Percentiles rank a stretch among this genome's conserved stretches.
Conservation (phyloP, 164 flowering plant genomes). For the Paratinospora sagittata region DNA sequence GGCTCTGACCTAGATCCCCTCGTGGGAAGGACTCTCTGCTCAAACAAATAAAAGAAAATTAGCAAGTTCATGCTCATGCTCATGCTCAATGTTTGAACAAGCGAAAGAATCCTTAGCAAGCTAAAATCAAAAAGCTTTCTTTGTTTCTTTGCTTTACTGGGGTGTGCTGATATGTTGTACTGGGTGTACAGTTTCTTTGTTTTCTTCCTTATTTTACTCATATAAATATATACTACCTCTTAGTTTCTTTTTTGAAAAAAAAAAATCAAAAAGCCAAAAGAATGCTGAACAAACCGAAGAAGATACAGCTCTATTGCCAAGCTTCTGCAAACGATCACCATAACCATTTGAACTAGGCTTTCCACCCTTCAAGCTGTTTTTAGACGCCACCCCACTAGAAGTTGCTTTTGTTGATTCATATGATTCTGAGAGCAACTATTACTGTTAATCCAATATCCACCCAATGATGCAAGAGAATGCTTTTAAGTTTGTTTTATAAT, state of each 20-base stretch:
- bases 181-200: too few relatives aligned
- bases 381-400: conserved; percentile 41
- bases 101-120: neutral
- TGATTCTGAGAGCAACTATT: conserved; percentile 34
- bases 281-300: conserved; percentile 45
- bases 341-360: conserved; percentile 48
- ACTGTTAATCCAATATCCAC: neutral
- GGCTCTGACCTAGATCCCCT: conserved; percentile 64
- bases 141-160: too few relatives aligned
- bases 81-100: neutral
- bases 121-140: neutral
- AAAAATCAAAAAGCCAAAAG: neutral
- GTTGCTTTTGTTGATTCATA: conserved; percentile 44
- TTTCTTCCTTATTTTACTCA: too few relatives aligned
- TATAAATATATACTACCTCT: too few relatives aligned
- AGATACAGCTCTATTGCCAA: conserved; percentile 48
- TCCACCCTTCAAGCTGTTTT: conserved; percentile 40
- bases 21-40: conserved; percentile 47
- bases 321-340: conserved; percentile 47
- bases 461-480: neutral
- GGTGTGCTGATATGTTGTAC: too few relatives aligned
- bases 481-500: neutral
- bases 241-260: too few relatives aligned
- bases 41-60: conserved; percentile 11
- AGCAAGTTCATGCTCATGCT: neutral